phyloP scores from a whole-genome alignment of 1,139 yeast genomes.

The Suhomyces taliae region DNA sequence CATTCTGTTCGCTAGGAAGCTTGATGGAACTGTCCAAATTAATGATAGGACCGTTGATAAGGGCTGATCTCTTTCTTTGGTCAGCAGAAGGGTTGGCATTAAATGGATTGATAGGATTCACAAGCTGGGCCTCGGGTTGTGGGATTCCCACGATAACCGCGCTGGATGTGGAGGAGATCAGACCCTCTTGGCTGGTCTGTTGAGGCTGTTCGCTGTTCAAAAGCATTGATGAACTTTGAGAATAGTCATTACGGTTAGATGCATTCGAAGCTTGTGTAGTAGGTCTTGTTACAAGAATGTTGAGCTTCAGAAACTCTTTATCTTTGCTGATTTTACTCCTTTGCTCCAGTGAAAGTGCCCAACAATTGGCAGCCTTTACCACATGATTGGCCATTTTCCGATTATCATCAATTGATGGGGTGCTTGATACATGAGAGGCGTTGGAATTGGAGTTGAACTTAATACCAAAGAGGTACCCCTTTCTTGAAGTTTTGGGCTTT shows the following conservation, averaged over 20 bases:
- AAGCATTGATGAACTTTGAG: constrained; percentile 40
- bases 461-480: constrained; percentile 44
- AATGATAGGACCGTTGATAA: constrained; percentile 79
- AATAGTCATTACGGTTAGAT: constrained; percentile 28
- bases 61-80: constrained; percentile 76
- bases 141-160: constrained; percentile 47
- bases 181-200: constrained; percentile 13
- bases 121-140: constrained; percentile 38
- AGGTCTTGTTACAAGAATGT: constrained; percentile 42
- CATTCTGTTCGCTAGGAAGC: constrained; percentile 41
- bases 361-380: constrained; percentile 34
- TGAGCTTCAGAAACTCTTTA: constrained; percentile 35
- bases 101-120: constrained; percentile 41
- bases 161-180: constrained; percentile 30
- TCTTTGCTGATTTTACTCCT: constrained; percentile 30
- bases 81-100: constrained; percentile 63
- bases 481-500: constrained; percentile 32
- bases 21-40: constrained; percentile 70
- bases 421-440: neutral
- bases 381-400: constrained; percentile 20
- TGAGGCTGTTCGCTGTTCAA: constrained; percentile 24
- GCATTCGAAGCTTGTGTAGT: constrained; percentile 12
- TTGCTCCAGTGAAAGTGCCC: constrained; percentile 38
- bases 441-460: constrained; percentile 29
- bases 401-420: constrained; percentile 9